Evolutionary conservation across 139 green algal genomes (phyloP), one percentile per base, ranked within the genome.

Genomic region (Yamagishiella unicocca): DNA sequence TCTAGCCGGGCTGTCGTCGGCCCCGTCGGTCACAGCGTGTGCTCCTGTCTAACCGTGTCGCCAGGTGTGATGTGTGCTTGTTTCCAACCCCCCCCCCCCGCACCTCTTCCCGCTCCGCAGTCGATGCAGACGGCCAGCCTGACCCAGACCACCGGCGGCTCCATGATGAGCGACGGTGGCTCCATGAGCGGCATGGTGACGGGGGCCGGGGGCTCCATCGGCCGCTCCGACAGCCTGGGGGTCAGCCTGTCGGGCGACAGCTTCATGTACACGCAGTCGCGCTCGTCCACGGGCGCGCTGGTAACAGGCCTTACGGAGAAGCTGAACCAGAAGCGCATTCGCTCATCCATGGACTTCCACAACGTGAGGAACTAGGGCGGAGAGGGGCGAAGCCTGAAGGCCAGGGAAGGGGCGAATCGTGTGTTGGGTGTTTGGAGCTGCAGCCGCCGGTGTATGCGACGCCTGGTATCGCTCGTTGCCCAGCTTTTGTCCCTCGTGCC

Each of bases 281-380:
- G 85, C 43, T 88, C 75, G 38, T 91, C 83, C 87, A 93, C 92
- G 5, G 90, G 90, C 67, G 92, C 92, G 9, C 76, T 93, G 35
- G 92, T 92, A 35, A 92, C 90, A 1, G 92, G 90, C 12, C 84
- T 95, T 53, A 95, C 92, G 29, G 92, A 95, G 87, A 95, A 95
- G 87, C 90, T 95, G 9, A 95, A 95, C 82, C 90, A 95, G 84
- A 92, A 92, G 90, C 87, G 92, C 33, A 93, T 92, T 33, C 54
- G 70, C 19, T 83, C 70, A 33, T 82, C 81, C 58, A 90, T 88
- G 87, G 87, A 90, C 70, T 87, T 90, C 71, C 72, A 85, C 45
- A 88, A 75, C 19, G 79, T 90, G 75, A 37, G 86, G 40, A 4
- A 25, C 6, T 21, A 14, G 10, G 58, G 83, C 37, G 50, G 50